phyloP scores from a whole-genome alignment of 2,329 filamentous ascomycete genomes.

The Coleophoma crateriformis region DNA sequence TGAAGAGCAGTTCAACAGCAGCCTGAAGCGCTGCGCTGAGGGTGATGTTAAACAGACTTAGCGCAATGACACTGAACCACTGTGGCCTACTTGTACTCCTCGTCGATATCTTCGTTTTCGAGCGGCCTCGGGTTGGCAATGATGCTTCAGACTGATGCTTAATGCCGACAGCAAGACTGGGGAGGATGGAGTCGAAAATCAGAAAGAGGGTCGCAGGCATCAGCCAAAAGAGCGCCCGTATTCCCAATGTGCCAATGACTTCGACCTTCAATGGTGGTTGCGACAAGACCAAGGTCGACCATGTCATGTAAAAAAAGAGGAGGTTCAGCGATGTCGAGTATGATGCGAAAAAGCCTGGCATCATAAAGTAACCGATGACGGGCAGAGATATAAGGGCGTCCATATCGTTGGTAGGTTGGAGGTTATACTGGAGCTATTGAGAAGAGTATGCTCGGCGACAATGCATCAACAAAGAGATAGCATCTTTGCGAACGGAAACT shows the following conservation, averaged over 20 bases:
- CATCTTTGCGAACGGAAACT: too few species aligned
- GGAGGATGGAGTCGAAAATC: constrained; percentile 64
- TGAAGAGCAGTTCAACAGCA: constrained; percentile 47
- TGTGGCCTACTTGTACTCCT: constrained; percentile 32
- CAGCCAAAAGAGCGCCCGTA: constrained; percentile 67
- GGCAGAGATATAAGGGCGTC: constrained; percentile 68
- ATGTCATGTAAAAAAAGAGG: constrained; percentile 86
- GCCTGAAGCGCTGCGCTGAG: constrained; percentile 49
- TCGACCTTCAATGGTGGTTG: constrained; percentile 73
- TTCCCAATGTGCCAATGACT: constrained; percentile 60
- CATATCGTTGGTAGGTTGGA: constrained; percentile 31
- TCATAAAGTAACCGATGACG: constrained; percentile 61
- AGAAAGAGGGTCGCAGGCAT: constrained; percentile 69
- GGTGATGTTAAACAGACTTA: constrained; percentile 49
- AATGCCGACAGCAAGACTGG: constrained; percentile 61
- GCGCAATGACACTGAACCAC: constrained; percentile 43
- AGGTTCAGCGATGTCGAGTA: constrained; percentile 79
- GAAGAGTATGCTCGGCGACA: neutral
- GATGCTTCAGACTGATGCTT: constrained; percentile 58
- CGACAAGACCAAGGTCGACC: constrained; percentile 75
- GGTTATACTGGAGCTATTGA: neutral
- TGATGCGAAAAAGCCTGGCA: constrained; percentile 54
- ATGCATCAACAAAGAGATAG: neutral
- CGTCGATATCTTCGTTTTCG: constrained; percentile 18
- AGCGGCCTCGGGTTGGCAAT: constrained; percentile 40